Evolutionary conservation across 768 basidiomycete genomes (phyloP).

Genomic region (Xerocomellus amylosporus): DNA sequence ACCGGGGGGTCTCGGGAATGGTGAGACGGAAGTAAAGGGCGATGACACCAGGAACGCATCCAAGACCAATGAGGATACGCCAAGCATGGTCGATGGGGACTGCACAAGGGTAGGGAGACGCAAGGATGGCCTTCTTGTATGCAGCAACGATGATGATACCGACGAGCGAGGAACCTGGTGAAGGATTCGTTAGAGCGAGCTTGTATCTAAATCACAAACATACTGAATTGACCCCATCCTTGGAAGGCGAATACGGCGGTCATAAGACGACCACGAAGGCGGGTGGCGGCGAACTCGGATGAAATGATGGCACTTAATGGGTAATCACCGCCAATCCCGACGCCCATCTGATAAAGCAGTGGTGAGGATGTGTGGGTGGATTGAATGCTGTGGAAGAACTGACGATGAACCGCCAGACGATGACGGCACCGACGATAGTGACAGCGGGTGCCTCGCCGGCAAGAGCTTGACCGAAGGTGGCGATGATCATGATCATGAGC

Average conservation of each 20-base stretch:
- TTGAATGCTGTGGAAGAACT: constrained; percentile 10
- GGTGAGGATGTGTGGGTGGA: background rate
- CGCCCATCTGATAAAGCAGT: constrained; percentile 49
- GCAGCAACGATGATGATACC: constrained; percentile 61
- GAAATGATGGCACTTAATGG: constrained; percentile 84
- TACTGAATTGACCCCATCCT: constrained; percentile 84
- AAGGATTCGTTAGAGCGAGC: background rate
- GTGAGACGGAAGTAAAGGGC: constrained; percentile 92
- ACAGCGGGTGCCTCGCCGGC: constrained; percentile 66
- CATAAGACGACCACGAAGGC: constrained; percentile 82
- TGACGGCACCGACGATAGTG: constrained; percentile 68
- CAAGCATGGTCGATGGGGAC: constrained; percentile 71
- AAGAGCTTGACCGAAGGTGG: constrained; percentile 76
- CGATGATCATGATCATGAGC: constrained; percentile 78
- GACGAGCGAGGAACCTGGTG: constrained; percentile 60
- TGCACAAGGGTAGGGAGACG: constrained; percentile 37
- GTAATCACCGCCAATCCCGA: constrained; percentile 90
- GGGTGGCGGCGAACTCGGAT: constrained; percentile 81
- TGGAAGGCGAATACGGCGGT: constrained; percentile 83
- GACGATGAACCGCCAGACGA: constrained; percentile 82
- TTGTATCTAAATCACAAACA: constrained; percentile 17
- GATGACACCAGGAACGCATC: constrained; percentile 74
- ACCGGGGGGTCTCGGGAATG: constrained; percentile 88
- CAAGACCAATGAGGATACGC: constrained; percentile 87
- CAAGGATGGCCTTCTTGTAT: constrained; percentile 61